Percentiles rank a stretch among this genome's conserved stretches.
phyloP scores from a whole-genome alignment of 345 rosid genomes.

The Combretum micranthum region DNA sequence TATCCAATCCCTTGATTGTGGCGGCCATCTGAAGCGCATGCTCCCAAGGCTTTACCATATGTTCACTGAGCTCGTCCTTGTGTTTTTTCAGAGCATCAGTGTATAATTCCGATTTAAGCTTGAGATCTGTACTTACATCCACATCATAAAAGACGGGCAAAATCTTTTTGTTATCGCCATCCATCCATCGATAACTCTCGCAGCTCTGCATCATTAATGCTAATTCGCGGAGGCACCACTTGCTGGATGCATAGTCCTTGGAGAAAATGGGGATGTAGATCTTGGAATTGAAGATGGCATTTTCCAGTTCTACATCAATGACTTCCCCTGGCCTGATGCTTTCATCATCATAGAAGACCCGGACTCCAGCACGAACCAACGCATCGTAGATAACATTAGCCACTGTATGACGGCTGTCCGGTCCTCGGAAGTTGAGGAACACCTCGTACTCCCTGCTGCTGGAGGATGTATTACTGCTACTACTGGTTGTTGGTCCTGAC shows the following conservation, averaged over 20 bases:
- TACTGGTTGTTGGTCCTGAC: too few relatives aligned
- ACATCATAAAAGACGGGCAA: slow-evolving; percentile 6
- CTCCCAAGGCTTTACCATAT: too few relatives aligned
- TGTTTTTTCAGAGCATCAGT: too few relatives aligned
- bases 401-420: neutral
- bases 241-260: neutral
- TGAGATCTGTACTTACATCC: too few relatives aligned
- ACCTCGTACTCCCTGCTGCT: neutral
- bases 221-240: slow-evolving; percentile 3
- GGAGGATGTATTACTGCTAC: too few relatives aligned
- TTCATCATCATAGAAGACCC: neutral
- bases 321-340: neutral
- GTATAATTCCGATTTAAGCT: too few relatives aligned
- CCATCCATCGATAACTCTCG: neutral
- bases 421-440: neutral
- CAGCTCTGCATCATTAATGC: neutral
- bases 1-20: neutral
- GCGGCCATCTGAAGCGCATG: neutral
- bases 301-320: neutral
- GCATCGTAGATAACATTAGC: neutral
- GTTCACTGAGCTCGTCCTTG: too few relatives aligned
- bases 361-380: neutral
- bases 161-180: neutral
- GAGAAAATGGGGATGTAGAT: neutral
- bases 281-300: neutral